Percentiles rank a stretch among this genome's conserved stretches.
Evolutionary conservation across 1,284 basidiomycete species (phyloP).

Genomic region (Austropuccinia psidii): DNA sequence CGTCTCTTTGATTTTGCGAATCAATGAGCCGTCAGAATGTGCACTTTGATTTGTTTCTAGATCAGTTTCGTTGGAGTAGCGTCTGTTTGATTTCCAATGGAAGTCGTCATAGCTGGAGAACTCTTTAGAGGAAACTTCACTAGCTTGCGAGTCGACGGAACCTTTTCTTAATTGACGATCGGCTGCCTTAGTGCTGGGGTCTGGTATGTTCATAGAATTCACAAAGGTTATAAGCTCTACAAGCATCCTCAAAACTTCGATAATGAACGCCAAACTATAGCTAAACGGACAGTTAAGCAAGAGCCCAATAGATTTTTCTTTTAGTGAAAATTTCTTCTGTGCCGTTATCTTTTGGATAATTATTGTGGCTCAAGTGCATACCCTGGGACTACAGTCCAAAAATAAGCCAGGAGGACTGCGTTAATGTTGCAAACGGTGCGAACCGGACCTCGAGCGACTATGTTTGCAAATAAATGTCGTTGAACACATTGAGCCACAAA

Average conservation of each 20-base stretch:
- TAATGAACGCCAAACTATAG: conserved; percentile 10
- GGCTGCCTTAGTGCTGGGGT: not conserved
- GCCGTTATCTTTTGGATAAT: too few species aligned
- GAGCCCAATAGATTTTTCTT: not conserved
- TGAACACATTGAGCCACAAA: not conserved
- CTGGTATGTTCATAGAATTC: not conserved
- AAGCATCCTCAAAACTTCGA: conserved; percentile 24
- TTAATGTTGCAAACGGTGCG: conserved; percentile 28
- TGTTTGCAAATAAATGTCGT: not conserved
- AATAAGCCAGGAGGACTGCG: conserved; percentile 30
- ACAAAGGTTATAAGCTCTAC: not conserved
- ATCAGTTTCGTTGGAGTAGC: not conserved
- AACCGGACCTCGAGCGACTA: conserved; percentile 18
- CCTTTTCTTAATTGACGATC: not conserved
- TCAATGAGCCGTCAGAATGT: not conserved
- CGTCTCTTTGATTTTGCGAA: not conserved
- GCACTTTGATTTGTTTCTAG: not conserved
- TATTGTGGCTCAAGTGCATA: too few species aligned
- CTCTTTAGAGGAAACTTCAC: not conserved
- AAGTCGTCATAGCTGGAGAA: too few species aligned
- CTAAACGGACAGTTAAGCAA: not conserved
- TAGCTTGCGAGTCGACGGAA: not conserved
- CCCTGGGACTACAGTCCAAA: conserved; percentile 24
- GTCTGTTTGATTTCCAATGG: not conserved
- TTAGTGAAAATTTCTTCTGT: not conserved